Percentiles rank a stretch among this genome's conserved stretches.
phyloP scores from a whole-genome alignment of 2,329 filamentous ascomycete genomes.

The Fusarium udum region DNA sequence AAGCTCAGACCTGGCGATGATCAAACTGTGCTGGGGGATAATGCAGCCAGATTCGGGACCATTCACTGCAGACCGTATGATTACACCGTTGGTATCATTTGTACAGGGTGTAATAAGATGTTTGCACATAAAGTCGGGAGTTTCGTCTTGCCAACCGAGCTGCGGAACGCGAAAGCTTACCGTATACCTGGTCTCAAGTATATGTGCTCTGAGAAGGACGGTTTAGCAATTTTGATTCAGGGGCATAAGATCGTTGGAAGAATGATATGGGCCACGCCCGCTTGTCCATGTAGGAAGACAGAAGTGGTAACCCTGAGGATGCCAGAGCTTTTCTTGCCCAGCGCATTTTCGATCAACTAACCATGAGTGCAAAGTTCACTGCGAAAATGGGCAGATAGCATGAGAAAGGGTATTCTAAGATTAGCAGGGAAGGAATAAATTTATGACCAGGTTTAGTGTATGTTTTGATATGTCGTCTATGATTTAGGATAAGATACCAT shows the following conservation, averaged over 20 bases:
- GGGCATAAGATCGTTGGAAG: background rate
- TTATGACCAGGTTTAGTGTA: background rate
- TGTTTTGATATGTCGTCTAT: background rate
- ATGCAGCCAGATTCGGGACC: background rate
- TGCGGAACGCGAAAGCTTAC: background rate
- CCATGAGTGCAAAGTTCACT: too few species aligned
- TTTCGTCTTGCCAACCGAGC: background rate
- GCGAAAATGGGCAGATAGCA: background rate
- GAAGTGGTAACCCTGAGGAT: background rate
- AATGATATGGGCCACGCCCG: background rate
- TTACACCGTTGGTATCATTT: background rate
- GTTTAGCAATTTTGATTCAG: background rate
- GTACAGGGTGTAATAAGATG: background rate
- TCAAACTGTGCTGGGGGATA: background rate
- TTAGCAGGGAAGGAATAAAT: fast-evolving
- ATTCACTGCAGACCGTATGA: background rate
- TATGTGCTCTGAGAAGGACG: background rate
- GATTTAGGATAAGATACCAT: too few species aligned
- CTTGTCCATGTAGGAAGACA: background rate
- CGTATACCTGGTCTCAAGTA: background rate
- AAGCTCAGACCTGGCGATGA: fast-evolving
- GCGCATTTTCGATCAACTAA: background rate
- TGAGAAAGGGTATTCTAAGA: too few species aligned
- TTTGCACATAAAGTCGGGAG: background rate
- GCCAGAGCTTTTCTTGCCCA: background rate